phyloP scores from a whole-genome alignment of 148 eudicot genomes.

The Nyssa sinensis region DNA sequence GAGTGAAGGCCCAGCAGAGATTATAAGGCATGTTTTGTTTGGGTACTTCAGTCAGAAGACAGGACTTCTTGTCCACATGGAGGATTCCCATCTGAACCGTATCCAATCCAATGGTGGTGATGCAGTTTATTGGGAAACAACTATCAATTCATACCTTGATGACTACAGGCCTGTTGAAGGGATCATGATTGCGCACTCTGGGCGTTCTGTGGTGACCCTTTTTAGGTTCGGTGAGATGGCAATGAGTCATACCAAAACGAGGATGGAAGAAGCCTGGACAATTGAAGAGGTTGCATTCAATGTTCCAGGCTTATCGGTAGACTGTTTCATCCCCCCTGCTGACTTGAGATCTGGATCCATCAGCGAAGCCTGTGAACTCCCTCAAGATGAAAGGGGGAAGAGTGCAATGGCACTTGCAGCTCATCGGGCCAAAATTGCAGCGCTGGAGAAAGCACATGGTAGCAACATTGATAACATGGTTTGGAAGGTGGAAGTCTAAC shows the following conservation, averaged over 20 bases:
- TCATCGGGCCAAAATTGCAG: constrained; percentile 45
- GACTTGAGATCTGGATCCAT: constrained; percentile 43
- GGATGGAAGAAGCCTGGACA: constrained; percentile 64
- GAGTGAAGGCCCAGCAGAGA: constrained; percentile 61
- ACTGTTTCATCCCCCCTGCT: constrained; percentile 60
- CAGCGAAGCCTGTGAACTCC: constrained; percentile 41
- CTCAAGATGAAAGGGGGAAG: constrained; percentile 35
- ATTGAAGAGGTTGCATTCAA: constrained; percentile 62
- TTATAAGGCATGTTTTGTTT: constrained; percentile 53
- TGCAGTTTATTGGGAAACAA: constrained; percentile 59
- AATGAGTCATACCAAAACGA: constrained; percentile 58
- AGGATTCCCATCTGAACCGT: constrained; percentile 61
- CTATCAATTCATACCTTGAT: constrained; percentile 47
- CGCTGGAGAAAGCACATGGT: constrained; percentile 27
- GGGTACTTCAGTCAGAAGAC: constrained; percentile 62
- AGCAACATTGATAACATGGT: constrained; percentile 18
- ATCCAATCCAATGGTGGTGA: constrained; percentile 53
- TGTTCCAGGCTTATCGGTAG: constrained; percentile 51
- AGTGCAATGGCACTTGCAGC: constrained; percentile 21
- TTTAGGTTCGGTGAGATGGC: constrained; percentile 57
- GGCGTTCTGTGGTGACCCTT: constrained; percentile 51
- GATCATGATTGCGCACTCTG: constrained; percentile 58
- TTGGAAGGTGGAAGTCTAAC: constrained; percentile 41
- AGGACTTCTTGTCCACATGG: constrained; percentile 51
- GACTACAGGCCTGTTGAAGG: constrained; percentile 57